Evolutionary conservation across 129 eudicot genomes (phyloP), one percentile per base, ranked within the genome.

Genomic region (Flaveria ramosissima): DNA sequence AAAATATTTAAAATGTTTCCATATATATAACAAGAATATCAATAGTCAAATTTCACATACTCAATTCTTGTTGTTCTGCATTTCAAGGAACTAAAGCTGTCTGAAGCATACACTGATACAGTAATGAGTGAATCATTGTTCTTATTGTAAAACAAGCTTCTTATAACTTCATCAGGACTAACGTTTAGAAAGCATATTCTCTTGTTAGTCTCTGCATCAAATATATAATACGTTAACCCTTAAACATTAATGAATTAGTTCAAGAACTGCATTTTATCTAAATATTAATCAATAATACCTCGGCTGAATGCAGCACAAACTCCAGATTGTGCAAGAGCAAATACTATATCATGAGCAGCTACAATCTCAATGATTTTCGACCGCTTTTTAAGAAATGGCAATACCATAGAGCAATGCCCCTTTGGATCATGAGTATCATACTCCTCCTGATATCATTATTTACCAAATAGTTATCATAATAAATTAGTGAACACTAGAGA

Each of bases 291-390:
- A 20, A 39, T 55, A 55, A 42, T 76, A 93, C 98, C 98, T 86
- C 98, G 86, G 82, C 96, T 90, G 80, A 93, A 93, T 47, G 96
- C 98, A 61, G 96, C 98, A 86, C 98, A 93, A 47, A 93, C 88
- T 53, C 98, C 98, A 47, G 96, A 93, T 60, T 93, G 98, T 9
- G 96, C 96, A 73, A 93, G 98, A 41, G 98, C 96, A 85, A 93
- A 93, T 55, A 93, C 96, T 23, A 93, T 88, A 72, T 93, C 98
- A 82, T 83, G 95, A 19, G 98, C 98, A 70, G 98, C 96, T 43
- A 93, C 98, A 76, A 93, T 90, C 78, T 93, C 96, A 51, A 93
- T 93, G 47, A 93, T 88, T 78, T 90, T 90, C 32, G 98, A 93
- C 61, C 98, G 81, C 72, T 85, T 93, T 71, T 83, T 85, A 17